Base-by-base conservation (phyloP, 345 rosid genomes). In the Ceriops tagal region DNA sequence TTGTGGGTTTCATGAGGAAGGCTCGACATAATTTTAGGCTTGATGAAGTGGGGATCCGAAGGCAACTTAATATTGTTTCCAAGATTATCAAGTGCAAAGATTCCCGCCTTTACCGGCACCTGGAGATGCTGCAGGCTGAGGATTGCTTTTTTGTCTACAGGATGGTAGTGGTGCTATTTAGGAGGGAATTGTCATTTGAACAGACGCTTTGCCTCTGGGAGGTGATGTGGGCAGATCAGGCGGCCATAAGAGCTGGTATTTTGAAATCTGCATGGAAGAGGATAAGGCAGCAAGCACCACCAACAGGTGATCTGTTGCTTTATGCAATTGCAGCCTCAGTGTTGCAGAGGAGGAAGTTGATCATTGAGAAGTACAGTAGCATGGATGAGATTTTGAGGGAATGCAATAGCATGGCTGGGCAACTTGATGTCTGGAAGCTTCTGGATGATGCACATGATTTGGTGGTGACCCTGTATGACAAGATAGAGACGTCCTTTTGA, bases 201-300 rank as follows among this genome's bases (percentile, higher is more conserved):
- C 97, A 95, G 71, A 90, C 99, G 7, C 55, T 86, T 58, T 78
- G 82, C 82, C 91, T 95, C 5, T 95, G 99, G 99, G 99, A 95
- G 81, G 98, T 92, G 46, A 84, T 95, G 82, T 92, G 99, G 99
- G 99, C 98, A 21, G 98, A 95, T 80, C 98, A 90, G 77, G 98
- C 97, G 32, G 96, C 99, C 18, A 79, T 89, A 27, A 89, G 97
- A 75, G 90, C 91, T 7, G 93, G 96, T 68, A 70, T 95, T 1
- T 91, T 91, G 47, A 90, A 85, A 67, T 82, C 98, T 24, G 86
- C 97, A 0, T 92, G 99, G 99, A 86, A 87, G 76, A 76, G 86
- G 53, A 87, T 92, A 73, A 84, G 92, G 72, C 96, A 87, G 75
- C 80, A 84, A 1, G 93, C 92, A 1, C 98, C 98, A 5, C 99